These are phyloP conservation scores for Diaporthe citriasiana DNA, from an alignment of 2,329 filamentous ascomycete genomes.

Conservation along the genomic window DNA sequence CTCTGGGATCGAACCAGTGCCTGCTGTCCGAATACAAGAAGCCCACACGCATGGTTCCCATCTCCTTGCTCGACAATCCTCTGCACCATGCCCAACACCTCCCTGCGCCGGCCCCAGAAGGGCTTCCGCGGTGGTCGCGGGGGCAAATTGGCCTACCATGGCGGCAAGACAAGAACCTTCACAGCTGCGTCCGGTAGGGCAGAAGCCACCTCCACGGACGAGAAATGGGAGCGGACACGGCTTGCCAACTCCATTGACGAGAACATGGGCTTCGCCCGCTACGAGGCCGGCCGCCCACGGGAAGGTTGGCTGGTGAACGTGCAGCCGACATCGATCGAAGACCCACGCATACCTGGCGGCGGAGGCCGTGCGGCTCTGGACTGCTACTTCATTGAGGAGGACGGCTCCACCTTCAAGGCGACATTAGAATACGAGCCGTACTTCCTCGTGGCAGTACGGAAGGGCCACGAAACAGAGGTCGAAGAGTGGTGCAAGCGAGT, in stretches of 20 bases:
- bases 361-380: slow-evolving; percentile 92
- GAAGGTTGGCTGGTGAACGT: slow-evolving; percentile 96
- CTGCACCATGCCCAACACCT: slow-evolving; percentile 71
- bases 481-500: slow-evolving; percentile 93
- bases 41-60: not conserved
- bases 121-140: slow-evolving; percentile 69
- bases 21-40: not conserved
- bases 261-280: slow-evolving; percentile 91
- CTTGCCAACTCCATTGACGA: slow-evolving; percentile 94
- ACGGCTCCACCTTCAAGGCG: slow-evolving; percentile 92
- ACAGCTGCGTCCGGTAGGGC: slow-evolving; percentile 80
- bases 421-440: slow-evolving; percentile 98
- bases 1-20: not conserved
- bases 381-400: slow-evolving; percentile 96
- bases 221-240: slow-evolving; percentile 88
- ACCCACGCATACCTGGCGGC: slow-evolving; percentile 85
- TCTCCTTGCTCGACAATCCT: slow-evolving; percentile 5
- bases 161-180: slow-evolving; percentile 81
- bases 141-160: slow-evolving; percentile 79
- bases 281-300: slow-evolving; percentile 85
- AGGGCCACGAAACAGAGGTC: slow-evolving; percentile 89
- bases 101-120: slow-evolving; percentile 72
- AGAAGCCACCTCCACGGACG: slow-evolving; percentile 91
- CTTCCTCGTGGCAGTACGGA: slow-evolving; percentile 91
- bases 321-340: slow-evolving; percentile 89